These are phyloP conservation scores for Ceratobasidium sp. DNA, from an alignment of 1,284 basidiomycete species.

Conservation along the genomic window DNA sequence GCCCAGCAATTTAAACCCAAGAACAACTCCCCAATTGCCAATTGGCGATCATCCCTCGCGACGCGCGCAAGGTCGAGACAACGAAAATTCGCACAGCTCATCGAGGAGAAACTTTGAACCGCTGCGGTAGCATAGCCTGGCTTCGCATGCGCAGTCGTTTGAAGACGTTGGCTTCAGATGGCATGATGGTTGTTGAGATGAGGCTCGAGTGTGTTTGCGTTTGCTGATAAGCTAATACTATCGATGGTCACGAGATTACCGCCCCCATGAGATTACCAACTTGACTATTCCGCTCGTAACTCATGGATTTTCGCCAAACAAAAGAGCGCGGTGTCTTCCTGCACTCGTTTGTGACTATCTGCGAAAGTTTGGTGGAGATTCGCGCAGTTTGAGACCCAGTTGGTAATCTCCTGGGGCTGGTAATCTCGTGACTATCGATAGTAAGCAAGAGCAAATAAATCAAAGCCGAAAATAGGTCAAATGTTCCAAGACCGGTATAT, in stretches of 20 bases:
- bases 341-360: too few species aligned
- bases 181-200: neutral
- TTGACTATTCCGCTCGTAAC: too few species aligned
- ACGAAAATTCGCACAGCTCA: neutral
- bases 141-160: neutral
- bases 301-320: too few species aligned
- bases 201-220: neutral
- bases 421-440: neutral
- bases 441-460: neutral
- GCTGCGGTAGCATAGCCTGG: neutral
- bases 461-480: too few species aligned
- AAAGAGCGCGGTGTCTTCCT: too few species aligned
- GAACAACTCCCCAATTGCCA: slow-evolving; percentile 9
- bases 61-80: neutral
- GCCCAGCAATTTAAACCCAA: neutral
- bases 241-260: too few species aligned
- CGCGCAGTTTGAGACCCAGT: too few species aligned
- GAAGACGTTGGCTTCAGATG: neutral
- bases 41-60: slow-evolving; percentile 5
- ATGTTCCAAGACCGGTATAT: too few species aligned
- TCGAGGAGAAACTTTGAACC: neutral
- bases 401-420: too few species aligned
- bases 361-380: too few species aligned
- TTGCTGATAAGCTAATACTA: neutral
- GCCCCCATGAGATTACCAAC: too few species aligned